Base-by-base conservation (phyloP, 2,329 filamentous ascomycete genomes). In the Pseudocercospora eumusae region DNA sequence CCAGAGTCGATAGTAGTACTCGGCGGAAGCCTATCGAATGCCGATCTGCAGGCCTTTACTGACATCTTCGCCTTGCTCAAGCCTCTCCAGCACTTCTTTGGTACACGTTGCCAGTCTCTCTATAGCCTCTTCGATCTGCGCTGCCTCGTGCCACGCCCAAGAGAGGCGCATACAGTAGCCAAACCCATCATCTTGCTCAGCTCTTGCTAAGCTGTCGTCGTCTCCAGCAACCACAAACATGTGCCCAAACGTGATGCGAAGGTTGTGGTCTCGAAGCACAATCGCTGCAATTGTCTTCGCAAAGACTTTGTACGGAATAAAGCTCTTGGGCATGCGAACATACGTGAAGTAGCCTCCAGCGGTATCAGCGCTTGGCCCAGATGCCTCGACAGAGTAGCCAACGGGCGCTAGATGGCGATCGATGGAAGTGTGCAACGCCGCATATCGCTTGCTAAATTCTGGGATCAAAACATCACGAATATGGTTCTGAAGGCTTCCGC, bases 341-440 rank as follows among this genome's bases (percentile, higher is more conserved):
- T 64, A 64, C 7, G 58, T 61, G 74, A 96, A 96, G 74, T 93
- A 96, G 0, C 92, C 92, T 0, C 92, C 92, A 36, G 88, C 88
- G 1, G 87, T 74, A 13, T 52, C 56, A 4, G 58, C 50, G 15
- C 47, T 53, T 13, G 47, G 59, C 2, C 58, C 52, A 3, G 78
- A 72, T 27, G 78, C 75, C 57, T 78, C 74, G 40, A 80, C 59
- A 70, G 75, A 65, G 78, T 90, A 83, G 1, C 88, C 89, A 0
- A 90, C 77, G 0, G 88, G 88, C 0, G 81, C 71, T 1, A 96
- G 79, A 55, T 88, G 74, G 56, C 81, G 73, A 33, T 81, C 72
- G 25, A 95, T 83, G 0, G 88, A 85, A 2, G 75, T 68, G 64
- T 87, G 79, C 70, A 93, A 81, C 1, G 79, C 73, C 20, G 76